phyloP scores from a whole-genome alignment of 2,329 filamentous ascomycete species.

The Neospermospora avenae region DNA sequence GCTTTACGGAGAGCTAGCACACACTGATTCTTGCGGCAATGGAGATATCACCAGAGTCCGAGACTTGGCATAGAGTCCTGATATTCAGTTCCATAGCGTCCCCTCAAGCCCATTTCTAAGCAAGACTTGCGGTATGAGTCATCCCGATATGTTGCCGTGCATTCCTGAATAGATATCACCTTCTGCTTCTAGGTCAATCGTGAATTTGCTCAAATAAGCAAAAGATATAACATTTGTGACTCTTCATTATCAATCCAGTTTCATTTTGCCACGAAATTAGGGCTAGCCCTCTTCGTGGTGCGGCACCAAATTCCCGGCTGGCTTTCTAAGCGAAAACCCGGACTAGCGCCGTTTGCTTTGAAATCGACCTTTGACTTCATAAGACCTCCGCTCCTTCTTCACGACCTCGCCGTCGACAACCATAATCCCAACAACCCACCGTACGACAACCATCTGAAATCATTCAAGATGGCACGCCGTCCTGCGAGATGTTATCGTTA shows the following conservation, averaged over 20 bases:
- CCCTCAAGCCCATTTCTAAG: neutral
- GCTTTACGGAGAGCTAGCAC: too few species aligned
- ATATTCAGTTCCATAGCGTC: neutral
- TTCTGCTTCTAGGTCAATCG: neutral
- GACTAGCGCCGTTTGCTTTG: conserved; percentile 15
- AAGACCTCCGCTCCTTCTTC: conserved; percentile 1
- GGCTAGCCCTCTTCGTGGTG: conserved; percentile 14
- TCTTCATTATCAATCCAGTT: conserved; percentile 11
- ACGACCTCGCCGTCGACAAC: conserved; percentile 17
- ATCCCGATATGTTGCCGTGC: neutral
- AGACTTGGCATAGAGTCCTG: neutral
- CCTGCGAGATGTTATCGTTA: conserved; percentile 99
- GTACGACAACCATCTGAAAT: conserved; percentile 50
- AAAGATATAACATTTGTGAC: too few species aligned
- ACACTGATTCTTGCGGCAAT: too few species aligned
- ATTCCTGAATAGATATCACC: neutral
- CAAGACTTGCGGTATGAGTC: neutral
- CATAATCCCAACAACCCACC: conserved; percentile 35
- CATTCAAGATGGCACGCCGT: conserved; percentile 97
- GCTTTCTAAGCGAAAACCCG: neutral
- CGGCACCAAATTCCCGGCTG: neutral
- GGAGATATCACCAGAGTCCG: neutral
- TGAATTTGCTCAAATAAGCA: too few species aligned
- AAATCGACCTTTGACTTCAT: conserved; percentile 12
- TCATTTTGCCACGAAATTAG: neutral